Conservation (phyloP, 257 asterid genomes). For the Marsdenia floribunda region DNA sequence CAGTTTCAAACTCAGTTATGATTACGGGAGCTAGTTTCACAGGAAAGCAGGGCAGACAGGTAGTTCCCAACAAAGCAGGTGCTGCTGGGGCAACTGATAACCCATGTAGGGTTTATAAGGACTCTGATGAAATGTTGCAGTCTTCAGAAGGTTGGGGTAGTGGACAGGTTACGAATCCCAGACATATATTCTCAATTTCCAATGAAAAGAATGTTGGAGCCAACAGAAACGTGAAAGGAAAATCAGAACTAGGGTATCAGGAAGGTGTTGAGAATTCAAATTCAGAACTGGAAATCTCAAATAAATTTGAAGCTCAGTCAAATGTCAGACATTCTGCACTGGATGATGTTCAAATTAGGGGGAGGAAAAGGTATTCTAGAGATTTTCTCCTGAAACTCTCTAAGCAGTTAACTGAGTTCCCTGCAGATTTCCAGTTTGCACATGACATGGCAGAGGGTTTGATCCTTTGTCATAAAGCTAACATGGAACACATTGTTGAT, state of each 20-base stretch:
- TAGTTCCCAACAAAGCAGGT: slow-evolving; percentile 50
- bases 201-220: slow-evolving; percentile 3
- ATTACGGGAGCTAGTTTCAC: neutral
- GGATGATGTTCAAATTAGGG: slow-evolving; percentile 17
- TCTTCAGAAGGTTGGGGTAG: neutral
- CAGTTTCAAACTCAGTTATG: neutral
- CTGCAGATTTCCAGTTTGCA: slow-evolving; percentile 48
- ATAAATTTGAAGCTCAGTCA: slow-evolving; percentile 22
- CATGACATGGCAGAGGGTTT: slow-evolving; percentile 37
- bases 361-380: slow-evolving; percentile 58
- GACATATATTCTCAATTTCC: slow-evolving; percentile 11
- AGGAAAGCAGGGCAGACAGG: slow-evolving; percentile 45
- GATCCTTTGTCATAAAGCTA: slow-evolving; percentile 4
- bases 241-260: slow-evolving; percentile 85
- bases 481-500: slow-evolving; percentile 1
- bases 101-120: slow-evolving; percentile 74
- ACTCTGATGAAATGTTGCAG: slow-evolving; percentile 61
- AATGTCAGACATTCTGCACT: slow-evolving; percentile 14
- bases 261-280: slow-evolving; percentile 82
- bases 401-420: slow-evolving; percentile 58
- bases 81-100: slow-evolving; percentile 78
- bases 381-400: slow-evolving; percentile 76
- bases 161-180: neutral
- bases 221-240: slow-evolving; percentile 28
- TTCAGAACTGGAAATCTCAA: slow-evolving; percentile 47